Conservation (phyloP, 352 stramenopile species). For the Phytophthora tentaculata region DNA sequence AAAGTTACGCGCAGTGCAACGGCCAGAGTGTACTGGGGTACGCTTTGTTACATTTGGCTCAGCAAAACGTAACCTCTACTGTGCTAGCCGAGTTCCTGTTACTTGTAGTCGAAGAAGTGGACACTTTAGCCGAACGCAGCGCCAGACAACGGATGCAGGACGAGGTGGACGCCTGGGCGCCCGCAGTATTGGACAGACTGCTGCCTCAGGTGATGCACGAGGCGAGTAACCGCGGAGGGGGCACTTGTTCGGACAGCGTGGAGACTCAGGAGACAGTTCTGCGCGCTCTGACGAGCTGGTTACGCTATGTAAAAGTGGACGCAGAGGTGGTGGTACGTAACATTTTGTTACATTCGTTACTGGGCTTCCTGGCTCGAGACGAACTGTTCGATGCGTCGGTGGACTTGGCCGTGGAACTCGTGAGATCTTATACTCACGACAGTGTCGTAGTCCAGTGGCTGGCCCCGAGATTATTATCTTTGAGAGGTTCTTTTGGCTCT, state of each 20-base stretch:
- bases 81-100: constrained; percentile 67
- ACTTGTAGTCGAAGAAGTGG: constrained; percentile 74
- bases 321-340: constrained; percentile 60
- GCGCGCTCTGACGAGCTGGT: constrained; percentile 65
- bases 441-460: constrained; percentile 77
- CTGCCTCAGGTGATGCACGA: constrained; percentile 85
- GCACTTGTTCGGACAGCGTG: constrained; percentile 30
- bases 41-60: constrained; percentile 55
- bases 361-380: constrained; percentile 67
- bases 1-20: constrained; percentile 29
- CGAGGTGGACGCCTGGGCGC: constrained; percentile 70
- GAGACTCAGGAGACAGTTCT: constrained; percentile 67
- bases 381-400: constrained; percentile 87
- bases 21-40: constrained; percentile 61
- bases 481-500: constrained; percentile 56
- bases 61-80: constrained; percentile 38
- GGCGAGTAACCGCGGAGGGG: constrained; percentile 13
- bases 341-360: constrained; percentile 69
- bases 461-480: constrained; percentile 72
- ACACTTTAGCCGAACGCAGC: constrained; percentile 53
- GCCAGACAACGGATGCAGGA: constrained; percentile 57
- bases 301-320: constrained; percentile 58
- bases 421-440: constrained; percentile 66
- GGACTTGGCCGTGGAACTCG: constrained; percentile 83
- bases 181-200: constrained; percentile 59